Percentiles rank a stretch among this genome's conserved stretches.
phyloP scores from a whole-genome alignment of 257 asterid genomes.

The Nicotiana benthamiana region DNA sequence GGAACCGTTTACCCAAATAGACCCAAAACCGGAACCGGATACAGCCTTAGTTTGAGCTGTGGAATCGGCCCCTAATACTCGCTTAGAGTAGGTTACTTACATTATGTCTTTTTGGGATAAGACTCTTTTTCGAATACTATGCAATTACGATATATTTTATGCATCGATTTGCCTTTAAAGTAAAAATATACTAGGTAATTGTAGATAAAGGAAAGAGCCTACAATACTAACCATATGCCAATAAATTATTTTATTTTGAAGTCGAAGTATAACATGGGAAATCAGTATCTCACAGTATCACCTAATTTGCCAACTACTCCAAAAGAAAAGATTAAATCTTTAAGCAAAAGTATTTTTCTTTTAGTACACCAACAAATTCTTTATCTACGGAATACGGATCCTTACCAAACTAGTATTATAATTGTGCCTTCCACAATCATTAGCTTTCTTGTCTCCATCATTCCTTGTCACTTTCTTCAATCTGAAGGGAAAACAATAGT shows the following conservation, averaged over 20 bases:
- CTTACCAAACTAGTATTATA: constrained; percentile 13
- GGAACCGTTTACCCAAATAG: too few relatives aligned
- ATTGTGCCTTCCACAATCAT: constrained; percentile 24
- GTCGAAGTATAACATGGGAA: background rate
- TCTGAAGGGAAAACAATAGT: constrained; percentile 15
- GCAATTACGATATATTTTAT: too few relatives aligned
- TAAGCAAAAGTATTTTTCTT: background rate
- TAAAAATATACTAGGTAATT: too few relatives aligned
- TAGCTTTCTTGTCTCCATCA: constrained; percentile 25
- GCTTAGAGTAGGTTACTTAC: too few relatives aligned
- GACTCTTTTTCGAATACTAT: too few relatives aligned
- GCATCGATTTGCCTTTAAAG: too few relatives aligned
- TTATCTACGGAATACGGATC: background rate
- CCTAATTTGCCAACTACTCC: background rate
- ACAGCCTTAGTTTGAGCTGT: too few relatives aligned
- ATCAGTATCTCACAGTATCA: background rate
- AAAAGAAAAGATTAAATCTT: background rate
- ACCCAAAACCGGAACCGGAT: too few relatives aligned
- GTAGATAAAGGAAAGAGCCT: background rate
- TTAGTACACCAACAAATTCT: background rate
- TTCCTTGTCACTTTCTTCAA: constrained; percentile 21
- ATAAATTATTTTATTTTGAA: background rate
- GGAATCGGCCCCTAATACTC: too few relatives aligned
- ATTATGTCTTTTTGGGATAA: too few relatives aligned
- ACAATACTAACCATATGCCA: background rate